phyloP scores from a whole-genome alignment of 2,329 filamentous ascomycete species.

The Paecilomyces sp. region DNA sequence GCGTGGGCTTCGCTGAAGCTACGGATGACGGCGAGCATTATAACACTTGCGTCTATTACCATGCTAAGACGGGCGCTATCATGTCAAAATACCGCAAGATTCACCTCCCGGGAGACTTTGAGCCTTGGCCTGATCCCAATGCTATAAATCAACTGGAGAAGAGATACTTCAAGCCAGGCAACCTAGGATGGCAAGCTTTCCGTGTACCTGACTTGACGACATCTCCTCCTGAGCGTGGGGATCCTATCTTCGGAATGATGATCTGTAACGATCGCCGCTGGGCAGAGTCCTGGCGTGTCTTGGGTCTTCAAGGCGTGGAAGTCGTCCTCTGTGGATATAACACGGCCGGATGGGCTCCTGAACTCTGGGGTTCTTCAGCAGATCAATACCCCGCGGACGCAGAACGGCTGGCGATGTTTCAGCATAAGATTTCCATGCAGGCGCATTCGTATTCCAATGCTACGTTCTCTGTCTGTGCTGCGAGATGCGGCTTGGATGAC shows the following conservation, averaged over 20 bases:
- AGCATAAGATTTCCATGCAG: conserved; percentile 46
- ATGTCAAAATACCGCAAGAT: conserved; percentile 51
- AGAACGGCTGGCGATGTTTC: conserved; percentile 43
- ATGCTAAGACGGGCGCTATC: conserved; percentile 33
- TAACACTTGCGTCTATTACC: conserved; percentile 49
- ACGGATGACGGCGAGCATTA: conserved; percentile 39
- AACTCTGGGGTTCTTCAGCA: conserved; percentile 36
- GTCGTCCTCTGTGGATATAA: conserved; percentile 46
- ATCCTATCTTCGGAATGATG: conserved; percentile 49
- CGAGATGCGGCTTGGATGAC: conserved; percentile 46
- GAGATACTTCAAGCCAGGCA: conserved; percentile 46
- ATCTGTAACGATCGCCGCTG: conserved; percentile 52
- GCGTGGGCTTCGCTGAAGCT: conserved; percentile 48
- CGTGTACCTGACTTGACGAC: conserved; percentile 42
- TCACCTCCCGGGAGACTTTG: conserved; percentile 48
- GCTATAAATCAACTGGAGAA: conserved; percentile 51
- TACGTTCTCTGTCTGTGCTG: conserved; percentile 44
- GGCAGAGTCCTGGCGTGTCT: conserved; percentile 47
- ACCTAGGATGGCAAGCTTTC: conserved; percentile 49
- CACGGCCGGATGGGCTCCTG: conserved; percentile 43
- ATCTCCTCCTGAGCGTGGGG: conserved; percentile 28
- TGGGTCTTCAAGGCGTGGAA: conserved; percentile 46
- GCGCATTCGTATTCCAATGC: conserved; percentile 48
- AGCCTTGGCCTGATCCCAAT: conserved; percentile 42
- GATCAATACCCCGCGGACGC: conserved; percentile 39